Evolutionary conservation across 805 yeast species (phyloP).

Genomic region (Kluyveromyces aestuarii): DNA sequence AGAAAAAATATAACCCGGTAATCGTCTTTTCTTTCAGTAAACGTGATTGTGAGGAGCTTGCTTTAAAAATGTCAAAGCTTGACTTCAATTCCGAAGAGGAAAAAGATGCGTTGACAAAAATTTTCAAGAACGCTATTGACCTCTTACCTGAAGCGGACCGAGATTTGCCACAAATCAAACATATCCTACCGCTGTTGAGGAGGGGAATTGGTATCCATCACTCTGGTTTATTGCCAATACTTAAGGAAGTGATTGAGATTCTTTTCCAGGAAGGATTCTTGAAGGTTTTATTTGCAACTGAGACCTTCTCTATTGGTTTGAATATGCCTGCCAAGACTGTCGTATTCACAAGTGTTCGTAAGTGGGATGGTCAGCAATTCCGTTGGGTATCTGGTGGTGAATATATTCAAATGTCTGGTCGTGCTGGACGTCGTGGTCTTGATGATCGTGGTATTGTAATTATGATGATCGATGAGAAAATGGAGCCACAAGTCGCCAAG

Average conservation of each 20-base stretch:
- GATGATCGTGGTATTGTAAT: constrained; percentile 99
- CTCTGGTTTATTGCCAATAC: constrained; percentile 87
- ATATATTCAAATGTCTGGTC: constrained; percentile 98
- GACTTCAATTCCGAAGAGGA: constrained; percentile 94
- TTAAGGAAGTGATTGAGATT: constrained; percentile 92
- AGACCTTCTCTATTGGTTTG: constrained; percentile 94
- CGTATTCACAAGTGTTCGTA: constrained; percentile 92
- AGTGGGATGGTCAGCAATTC: constrained; percentile 96
- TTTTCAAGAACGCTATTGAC: constrained; percentile 82
- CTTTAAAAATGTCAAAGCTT: constrained; percentile 89
- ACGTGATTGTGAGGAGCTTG: constrained; percentile 91
- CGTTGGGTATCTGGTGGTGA: constrained; percentile 99
- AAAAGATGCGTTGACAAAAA: constrained; percentile 81
- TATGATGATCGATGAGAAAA: constrained; percentile 98
- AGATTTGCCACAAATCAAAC: constrained; percentile 89
- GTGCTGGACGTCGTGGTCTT: constrained; percentile 99
- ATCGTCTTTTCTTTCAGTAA: constrained; percentile 97
- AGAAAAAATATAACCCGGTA: constrained; percentile 93
- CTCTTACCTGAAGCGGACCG: constrained; percentile 84
- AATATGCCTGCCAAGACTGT: constrained; percentile 99
- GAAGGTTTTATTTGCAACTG: constrained; percentile 94
- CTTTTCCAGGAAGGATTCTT: constrained; percentile 93
- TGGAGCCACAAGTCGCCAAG: constrained; percentile 99
- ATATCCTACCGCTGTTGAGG: constrained; percentile 76
- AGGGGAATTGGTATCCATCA: constrained; percentile 99